Evolutionary conservation across 176 grass and related monocot genomes (phyloP).

Genomic region (Carex kokanica): DNA sequence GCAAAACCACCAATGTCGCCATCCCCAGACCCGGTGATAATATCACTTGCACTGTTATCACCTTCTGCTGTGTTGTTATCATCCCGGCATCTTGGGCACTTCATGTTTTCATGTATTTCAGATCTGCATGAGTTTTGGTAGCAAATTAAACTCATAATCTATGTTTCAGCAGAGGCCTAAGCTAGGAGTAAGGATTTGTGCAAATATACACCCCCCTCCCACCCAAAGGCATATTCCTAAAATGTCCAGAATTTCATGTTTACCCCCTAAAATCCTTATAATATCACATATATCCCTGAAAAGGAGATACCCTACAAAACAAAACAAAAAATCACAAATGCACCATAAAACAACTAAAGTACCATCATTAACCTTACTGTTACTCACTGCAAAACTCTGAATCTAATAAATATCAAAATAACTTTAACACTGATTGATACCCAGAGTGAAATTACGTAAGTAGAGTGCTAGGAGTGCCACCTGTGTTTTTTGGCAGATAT

Average conservation of each 20-base stretch:
- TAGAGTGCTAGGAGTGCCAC: not conserved
- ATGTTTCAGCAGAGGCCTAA: conserved; percentile 1
- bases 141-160: conserved; percentile 2
- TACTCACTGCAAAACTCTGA: not conserved
- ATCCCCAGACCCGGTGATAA: conserved; percentile 25
- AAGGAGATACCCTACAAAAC: not conserved
- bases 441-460: not conserved
- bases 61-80: conserved; percentile 22
- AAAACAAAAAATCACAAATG: not conserved
- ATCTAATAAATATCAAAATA: not conserved
- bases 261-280: not conserved
- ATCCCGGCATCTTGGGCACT: conserved; percentile 63
- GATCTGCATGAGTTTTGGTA: conserved; percentile 41
- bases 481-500: not conserved
- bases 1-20: conserved; percentile 86
- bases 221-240: not conserved
- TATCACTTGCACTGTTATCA: conserved; percentile 26
- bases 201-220: not conserved
- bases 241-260: not conserved
- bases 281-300: not conserved
- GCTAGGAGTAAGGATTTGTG: not conserved
- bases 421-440: not conserved
- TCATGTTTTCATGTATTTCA: conserved; percentile 98
- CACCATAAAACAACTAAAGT: not conserved
- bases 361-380: not conserved